A percentile compares a stretch with the other conserved stretches of the same genome.
Conservation (phyloP, 2,329 filamentous ascomycete species). For the Penicillium sclerotiorum region DNA sequence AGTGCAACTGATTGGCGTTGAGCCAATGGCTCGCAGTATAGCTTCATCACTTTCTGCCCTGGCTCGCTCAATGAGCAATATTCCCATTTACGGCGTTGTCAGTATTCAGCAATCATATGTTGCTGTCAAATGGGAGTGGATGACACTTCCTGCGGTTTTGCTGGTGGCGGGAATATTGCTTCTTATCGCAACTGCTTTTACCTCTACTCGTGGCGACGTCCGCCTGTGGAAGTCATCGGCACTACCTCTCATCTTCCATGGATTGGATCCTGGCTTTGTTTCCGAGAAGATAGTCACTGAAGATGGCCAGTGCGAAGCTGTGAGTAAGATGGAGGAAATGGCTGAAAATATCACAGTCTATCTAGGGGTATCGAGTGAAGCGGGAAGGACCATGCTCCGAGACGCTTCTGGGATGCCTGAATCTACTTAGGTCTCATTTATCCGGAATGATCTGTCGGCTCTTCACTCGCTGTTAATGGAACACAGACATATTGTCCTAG, state of each 20-base stretch:
- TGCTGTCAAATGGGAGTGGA: not conserved
- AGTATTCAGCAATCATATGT: not conserved
- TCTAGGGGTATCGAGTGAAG: not conserved
- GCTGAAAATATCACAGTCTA: not conserved
- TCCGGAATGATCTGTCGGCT: too few species aligned
- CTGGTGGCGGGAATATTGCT: not conserved
- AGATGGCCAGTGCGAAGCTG: not conserved
- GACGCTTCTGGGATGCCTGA: too few species aligned
- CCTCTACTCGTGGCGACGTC: not conserved
- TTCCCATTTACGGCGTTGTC: not conserved
- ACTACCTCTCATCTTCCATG: not conserved
- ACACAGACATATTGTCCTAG: too few species aligned
- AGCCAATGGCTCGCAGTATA: not conserved
- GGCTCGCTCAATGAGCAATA: not conserved
- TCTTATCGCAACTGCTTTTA: not conserved
- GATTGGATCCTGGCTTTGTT: not conserved
- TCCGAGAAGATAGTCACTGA: not conserved
- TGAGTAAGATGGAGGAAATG: not conserved
- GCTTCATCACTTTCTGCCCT: not conserved
- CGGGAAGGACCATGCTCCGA: not conserved
- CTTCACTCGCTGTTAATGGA: too few species aligned
- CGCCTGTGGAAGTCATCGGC: not conserved
- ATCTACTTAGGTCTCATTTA: too few species aligned
- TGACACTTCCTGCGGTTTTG: not conserved
- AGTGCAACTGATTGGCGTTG: not conserved